Evolutionary conservation across 768 basidiomycete genomes (phyloP).

Genomic region (Leccinum aurantiacum): DNA sequence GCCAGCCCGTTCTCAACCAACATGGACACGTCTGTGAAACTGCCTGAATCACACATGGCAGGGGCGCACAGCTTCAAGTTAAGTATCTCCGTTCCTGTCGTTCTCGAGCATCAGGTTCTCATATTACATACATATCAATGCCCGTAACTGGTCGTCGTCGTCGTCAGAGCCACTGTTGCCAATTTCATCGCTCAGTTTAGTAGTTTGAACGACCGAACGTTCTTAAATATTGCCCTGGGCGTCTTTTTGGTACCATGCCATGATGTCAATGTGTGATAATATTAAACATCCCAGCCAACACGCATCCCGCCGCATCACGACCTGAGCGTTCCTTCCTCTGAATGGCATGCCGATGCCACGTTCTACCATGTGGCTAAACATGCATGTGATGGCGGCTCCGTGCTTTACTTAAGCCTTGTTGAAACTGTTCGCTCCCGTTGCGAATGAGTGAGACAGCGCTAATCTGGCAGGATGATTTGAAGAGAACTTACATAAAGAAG

Average conservation of each 20-base stretch:
- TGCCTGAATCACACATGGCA: slow-evolving; percentile 7
- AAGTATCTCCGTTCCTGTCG: neutral
- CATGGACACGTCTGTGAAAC: neutral
- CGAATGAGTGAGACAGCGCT: neutral
- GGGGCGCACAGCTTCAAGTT: slow-evolving; percentile 5
- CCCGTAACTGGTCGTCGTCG: neutral
- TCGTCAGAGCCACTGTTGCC: neutral
- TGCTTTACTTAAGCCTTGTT: neutral
- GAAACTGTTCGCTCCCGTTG: neutral
- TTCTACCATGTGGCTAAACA: neutral
- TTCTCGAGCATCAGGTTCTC: neutral
- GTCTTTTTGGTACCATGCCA: neutral
- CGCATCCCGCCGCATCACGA: slow-evolving; percentile 3
- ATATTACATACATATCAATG: neutral
- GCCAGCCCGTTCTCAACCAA: neutral
- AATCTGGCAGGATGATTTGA: neutral
- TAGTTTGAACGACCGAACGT: neutral
- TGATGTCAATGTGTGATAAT: neutral
- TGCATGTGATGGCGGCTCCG: neutral
- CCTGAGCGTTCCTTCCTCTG: neutral
- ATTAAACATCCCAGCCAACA: neutral
- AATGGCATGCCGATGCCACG: neutral
- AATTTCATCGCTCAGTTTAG: neutral
- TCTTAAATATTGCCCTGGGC: neutral
- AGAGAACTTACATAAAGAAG: neutral